These are phyloP conservation scores for Vigna unguiculata DNA, from an alignment of 306 rosid genomes.

Conservation along the genomic window DNA sequence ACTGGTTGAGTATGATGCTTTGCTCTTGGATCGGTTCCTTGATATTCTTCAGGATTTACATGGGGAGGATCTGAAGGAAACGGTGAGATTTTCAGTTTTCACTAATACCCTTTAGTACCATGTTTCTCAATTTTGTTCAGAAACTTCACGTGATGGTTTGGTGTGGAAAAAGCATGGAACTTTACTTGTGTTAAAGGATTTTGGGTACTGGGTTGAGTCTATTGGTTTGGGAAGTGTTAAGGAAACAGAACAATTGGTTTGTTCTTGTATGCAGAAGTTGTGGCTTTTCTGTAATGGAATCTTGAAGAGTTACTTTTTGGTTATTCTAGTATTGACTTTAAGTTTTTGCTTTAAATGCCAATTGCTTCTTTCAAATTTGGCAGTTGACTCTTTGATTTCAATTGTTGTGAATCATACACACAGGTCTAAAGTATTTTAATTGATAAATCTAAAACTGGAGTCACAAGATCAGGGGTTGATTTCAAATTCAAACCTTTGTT, in stretches of 20 bases:
- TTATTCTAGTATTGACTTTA: constrained; percentile 9
- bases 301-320: constrained; percentile 20
- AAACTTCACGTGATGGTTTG: constrained; percentile 27
- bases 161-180: constrained; percentile 35
- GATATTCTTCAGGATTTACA: constrained; percentile 88
- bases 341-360: not conserved
- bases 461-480: not conserved
- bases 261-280: constrained; percentile 13
- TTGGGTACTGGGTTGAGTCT: constrained; percentile 28
- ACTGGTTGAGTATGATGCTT: constrained; percentile 84
- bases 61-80: constrained; percentile 83
- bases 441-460: not conserved
- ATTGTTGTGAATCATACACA: constrained; percentile 8
- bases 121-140: constrained; percentile 13
- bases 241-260: not conserved
- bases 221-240: constrained; percentile 28
- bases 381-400: constrained; percentile 32
- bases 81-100: constrained; percentile 57
- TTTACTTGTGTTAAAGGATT: constrained; percentile 14
- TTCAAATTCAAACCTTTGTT: constrained; percentile 26
- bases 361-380: constrained; percentile 22
- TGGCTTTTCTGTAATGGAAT: constrained; percentile 16
- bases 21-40: constrained; percentile 85
- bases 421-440: constrained; percentile 1
- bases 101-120: not conserved